A percentile compares a stretch with the other conserved stretches of the same genome.
Evolutionary conservation across 116 monocot species (phyloP).

Genomic region (Dioscorea cayenensis): DNA sequence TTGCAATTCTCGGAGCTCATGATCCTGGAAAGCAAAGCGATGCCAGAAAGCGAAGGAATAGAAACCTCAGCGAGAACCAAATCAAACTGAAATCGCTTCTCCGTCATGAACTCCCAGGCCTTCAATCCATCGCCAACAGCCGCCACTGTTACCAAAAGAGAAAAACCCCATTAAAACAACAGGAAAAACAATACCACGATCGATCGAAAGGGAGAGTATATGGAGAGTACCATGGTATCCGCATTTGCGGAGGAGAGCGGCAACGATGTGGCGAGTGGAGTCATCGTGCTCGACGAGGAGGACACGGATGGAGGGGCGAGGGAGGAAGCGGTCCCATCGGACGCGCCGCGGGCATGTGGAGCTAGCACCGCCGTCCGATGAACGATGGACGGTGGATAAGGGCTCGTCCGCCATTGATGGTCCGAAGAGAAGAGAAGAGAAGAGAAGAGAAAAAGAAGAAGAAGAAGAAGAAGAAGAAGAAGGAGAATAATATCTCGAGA

Average conservation of each 20-base stretch:
- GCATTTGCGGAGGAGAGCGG: slow-evolving; percentile 77
- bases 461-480: too few species aligned
- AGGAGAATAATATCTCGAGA: too few species aligned
- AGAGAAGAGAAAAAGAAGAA: too few species aligned
- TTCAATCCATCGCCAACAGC: slow-evolving; percentile 64
- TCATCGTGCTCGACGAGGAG: slow-evolving; percentile 78
- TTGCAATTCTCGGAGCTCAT: slow-evolving; percentile 65
- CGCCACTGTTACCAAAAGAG: slow-evolving; percentile 31
- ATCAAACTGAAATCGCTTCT: slow-evolving; percentile 44
- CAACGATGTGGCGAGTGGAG: slow-evolving; percentile 74
- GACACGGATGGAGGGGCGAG: slow-evolving; percentile 56
- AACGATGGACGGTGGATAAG: too few species aligned
- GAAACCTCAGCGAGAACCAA: slow-evolving; percentile 80
- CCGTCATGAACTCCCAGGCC: slow-evolving; percentile 76
- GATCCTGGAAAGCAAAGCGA: slow-evolving; percentile 66
- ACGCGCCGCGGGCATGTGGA: not conserved
- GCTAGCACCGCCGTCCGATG: too few species aligned
- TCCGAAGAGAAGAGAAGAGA: too few species aligned
- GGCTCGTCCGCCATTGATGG: too few species aligned
- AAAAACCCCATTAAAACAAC: not conserved
- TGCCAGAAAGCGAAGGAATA: slow-evolving; percentile 63
- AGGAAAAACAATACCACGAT: not conserved
- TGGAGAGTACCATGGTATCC: slow-evolving; percentile 49
- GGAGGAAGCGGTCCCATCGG: slow-evolving; percentile 73
- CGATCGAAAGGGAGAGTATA: not conserved